phyloP scores from a whole-genome alignment of 2,329 filamentous ascomycete species.

The Fonsecaea erecta region DNA sequence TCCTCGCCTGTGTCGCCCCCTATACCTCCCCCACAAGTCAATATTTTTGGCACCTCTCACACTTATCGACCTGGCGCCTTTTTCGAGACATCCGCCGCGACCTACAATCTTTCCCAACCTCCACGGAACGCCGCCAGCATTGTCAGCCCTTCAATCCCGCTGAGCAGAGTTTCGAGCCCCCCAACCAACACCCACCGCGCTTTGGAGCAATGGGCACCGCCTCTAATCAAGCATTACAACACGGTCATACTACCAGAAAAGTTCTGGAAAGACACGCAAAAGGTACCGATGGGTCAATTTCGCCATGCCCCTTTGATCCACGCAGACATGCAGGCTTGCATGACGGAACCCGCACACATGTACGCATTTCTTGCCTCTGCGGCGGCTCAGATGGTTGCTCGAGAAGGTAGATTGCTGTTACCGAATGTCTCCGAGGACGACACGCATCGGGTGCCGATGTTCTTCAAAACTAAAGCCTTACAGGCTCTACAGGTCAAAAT shows the following conservation, averaged over 20 bases:
- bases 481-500: conserved; percentile 29
- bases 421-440: conserved; percentile 26
- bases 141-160: conserved; percentile 5
- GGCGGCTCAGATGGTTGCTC: conserved; percentile 27
- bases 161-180: conserved; percentile 14
- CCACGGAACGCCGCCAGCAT: conserved; percentile 3
- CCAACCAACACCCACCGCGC: conserved; percentile 11
- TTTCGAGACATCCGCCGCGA: conserved; percentile 17
- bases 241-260: conserved; percentile 30
- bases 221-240: conserved; percentile 32
- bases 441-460: conserved; percentile 20
- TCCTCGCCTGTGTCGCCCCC: conserved; percentile 13
- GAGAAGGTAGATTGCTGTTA: conserved; percentile 29
- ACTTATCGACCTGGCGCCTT: conserved; percentile 22
- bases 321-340: conserved; percentile 33
- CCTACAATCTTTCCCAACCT: not conserved
- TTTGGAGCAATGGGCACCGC: conserved; percentile 32
- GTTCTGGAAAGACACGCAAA: conserved; percentile 32
- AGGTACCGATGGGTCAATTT: conserved; percentile 24
- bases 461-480: conserved; percentile 33
- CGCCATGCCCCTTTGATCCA: conserved; percentile 32
- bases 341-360: conserved; percentile 33
- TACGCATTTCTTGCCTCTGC: conserved; percentile 33
- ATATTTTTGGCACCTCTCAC: conserved; percentile 13
- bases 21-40: not conserved